Conservation (phyloP, 257 asterid species). For the Solanum peruvianum region DNA sequence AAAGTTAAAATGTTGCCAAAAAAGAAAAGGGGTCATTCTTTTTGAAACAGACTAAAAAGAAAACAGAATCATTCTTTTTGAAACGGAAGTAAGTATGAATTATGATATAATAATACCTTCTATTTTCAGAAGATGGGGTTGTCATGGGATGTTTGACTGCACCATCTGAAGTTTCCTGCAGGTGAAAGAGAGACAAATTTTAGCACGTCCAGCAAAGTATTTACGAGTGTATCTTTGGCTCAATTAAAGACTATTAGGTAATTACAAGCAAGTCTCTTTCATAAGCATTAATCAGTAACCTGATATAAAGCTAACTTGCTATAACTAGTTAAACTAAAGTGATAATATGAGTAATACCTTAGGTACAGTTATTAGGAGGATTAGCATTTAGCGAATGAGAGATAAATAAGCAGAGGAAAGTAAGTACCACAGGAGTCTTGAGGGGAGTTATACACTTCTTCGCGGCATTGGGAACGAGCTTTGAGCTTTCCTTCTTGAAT, state of each 20-base stretch:
- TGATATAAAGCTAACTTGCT: background rate
- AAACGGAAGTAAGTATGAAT: too few species aligned
- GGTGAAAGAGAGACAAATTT: background rate
- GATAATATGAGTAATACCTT: background rate
- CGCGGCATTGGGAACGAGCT: slow-evolving; percentile 4
- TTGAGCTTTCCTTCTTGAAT: slow-evolving; percentile 18
- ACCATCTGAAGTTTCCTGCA: slow-evolving; percentile 30
- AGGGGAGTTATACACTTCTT: slow-evolving; percentile 38
- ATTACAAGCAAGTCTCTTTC: background rate
- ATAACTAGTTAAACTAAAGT: background rate
- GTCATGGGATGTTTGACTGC: slow-evolving; percentile 23
- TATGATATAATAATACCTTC: slow-evolving; percentile 23
- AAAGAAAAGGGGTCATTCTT: too few species aligned
- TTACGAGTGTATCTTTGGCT: background rate
- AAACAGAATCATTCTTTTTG: too few species aligned
- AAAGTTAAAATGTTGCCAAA: too few species aligned
- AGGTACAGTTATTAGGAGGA: background rate
- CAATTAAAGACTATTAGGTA: background rate
- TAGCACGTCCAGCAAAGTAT: background rate
- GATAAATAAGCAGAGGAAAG: background rate
- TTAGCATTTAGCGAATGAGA: background rate
- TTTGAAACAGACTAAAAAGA: too few species aligned
- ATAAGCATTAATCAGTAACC: background rate
- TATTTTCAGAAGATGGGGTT: slow-evolving; percentile 36
- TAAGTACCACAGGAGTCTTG: slow-evolving; percentile 40